Percentiles rank a stretch among this genome's conserved stretches.
These are phyloP conservation scores for Cytidiella melzeri DNA, from an alignment of 768 basidiomycete species.

Conservation along the genomic window DNA sequence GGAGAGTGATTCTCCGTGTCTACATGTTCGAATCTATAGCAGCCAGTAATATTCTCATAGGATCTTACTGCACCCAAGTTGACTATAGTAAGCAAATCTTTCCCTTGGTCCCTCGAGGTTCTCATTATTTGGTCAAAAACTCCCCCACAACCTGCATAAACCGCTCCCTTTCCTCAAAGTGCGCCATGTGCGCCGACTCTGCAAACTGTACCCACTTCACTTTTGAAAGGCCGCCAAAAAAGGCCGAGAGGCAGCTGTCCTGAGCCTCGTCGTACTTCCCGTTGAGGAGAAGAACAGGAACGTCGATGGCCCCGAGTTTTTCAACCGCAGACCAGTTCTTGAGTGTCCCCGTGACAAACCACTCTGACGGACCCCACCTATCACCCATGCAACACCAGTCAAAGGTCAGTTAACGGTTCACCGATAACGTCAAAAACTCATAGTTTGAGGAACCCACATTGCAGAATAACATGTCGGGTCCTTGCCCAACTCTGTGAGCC, in stretches of 20 bases:
- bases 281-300: conserved; percentile 26
- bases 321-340: conserved; percentile 24
- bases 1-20: too few relatives aligned
- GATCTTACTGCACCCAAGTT: too few relatives aligned
- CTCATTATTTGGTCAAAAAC: too few relatives aligned
- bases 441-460: conserved; percentile 33
- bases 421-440: conserved; percentile 3
- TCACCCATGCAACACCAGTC: too few relatives aligned
- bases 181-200: conserved; percentile 25
- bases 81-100: too few relatives aligned
- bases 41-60: too few relatives aligned
- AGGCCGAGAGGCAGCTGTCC: conserved; percentile 23
- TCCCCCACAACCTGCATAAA: conserved; percentile 20
- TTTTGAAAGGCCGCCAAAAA: conserved; percentile 20
- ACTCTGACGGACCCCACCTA: too few relatives aligned
- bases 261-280: conserved; percentile 26
- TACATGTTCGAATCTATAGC: too few relatives aligned
- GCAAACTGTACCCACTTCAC: conserved; percentile 27
- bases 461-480: too few relatives aligned
- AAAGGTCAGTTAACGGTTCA: neutral
- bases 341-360: too few relatives aligned
- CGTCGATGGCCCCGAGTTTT: conserved; percentile 20
- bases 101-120: too few relatives aligned
- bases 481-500: conserved; percentile 26
- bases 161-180: conserved; percentile 25